phyloP scores from a whole-genome alignment of 2,329 filamentous ascomycete species.

The Epichloe elymi region DNA sequence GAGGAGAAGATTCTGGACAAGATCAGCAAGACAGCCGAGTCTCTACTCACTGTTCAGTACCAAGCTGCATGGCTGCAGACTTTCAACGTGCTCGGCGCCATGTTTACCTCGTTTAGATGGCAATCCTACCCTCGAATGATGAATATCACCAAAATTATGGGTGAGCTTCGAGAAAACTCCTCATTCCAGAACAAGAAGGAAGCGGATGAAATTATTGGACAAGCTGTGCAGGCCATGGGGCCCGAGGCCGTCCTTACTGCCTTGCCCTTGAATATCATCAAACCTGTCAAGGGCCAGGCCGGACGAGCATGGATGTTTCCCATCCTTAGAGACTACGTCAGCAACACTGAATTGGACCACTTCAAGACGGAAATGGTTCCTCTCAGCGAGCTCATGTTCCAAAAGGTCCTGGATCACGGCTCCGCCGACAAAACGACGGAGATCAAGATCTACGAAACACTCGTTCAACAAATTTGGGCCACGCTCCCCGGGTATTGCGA shows the following conservation, averaged over 20 bases:
- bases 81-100: slow-evolving; percentile 73
- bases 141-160: slow-evolving; percentile 64
- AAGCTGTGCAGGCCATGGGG: slow-evolving; percentile 80
- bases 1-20: slow-evolving; percentile 85
- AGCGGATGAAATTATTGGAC: slow-evolving; percentile 78
- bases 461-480: slow-evolving; percentile 93
- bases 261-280: slow-evolving; percentile 73
- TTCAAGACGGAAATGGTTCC: slow-evolving; percentile 81
- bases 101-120: slow-evolving; percentile 83
- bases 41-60: slow-evolving; percentile 76
- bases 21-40: slow-evolving; percentile 57
- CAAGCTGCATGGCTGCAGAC: slow-evolving; percentile 92
- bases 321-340: slow-evolving; percentile 75
- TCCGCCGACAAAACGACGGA: slow-evolving; percentile 83
- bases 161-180: slow-evolving; percentile 76
- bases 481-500: slow-evolving; percentile 91
- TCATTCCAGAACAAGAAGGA: slow-evolving; percentile 91
- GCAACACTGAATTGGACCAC: slow-evolving; percentile 75
- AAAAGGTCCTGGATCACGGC: slow-evolving; percentile 73
- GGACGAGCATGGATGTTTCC: slow-evolving; percentile 93
- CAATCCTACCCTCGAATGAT: slow-evolving; percentile 65
- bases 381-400: slow-evolving; percentile 79
- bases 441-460: slow-evolving; percentile 92
- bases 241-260: slow-evolving; percentile 71
- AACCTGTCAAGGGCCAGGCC: slow-evolving; percentile 61